Evolutionary conservation across 108 stramenopile species (phyloP).

Genomic region (Epipyxis sp.): DNA sequence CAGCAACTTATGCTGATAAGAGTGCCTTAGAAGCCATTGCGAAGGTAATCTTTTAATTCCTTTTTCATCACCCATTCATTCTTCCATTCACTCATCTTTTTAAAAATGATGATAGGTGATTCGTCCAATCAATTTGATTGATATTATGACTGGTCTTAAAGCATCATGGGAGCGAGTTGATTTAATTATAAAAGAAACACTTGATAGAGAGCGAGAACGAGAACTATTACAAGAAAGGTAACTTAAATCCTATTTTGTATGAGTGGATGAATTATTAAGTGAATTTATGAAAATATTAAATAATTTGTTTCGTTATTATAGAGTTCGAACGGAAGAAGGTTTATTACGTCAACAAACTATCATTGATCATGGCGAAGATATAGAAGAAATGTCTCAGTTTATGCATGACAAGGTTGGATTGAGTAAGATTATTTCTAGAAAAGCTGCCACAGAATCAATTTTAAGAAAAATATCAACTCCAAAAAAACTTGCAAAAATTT

Average conservation of each 20-base stretch:
- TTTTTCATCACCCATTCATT: no score
- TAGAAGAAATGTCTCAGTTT: neutral
- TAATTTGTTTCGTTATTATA: no score
- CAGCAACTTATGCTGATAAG: neutral
- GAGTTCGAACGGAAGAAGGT: neutral
- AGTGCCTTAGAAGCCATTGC: neutral
- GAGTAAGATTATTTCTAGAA: neutral
- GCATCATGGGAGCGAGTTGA: neutral
- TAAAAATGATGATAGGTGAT: no score
- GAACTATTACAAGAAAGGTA: neutral
- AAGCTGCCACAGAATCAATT: neutral
- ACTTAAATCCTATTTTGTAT: no score
- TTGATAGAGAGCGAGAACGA: neutral
- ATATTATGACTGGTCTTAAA: neutral
- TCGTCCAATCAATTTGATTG: neutral
- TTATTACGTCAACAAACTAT: neutral
- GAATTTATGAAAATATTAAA: no score
- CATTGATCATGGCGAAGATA: constrained; percentile 18
- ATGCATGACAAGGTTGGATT: neutral
- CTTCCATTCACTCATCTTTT: no score
- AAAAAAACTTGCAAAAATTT: neutral
- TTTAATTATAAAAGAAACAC: neutral
- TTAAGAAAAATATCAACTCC: neutral
- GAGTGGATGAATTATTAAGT: no score
- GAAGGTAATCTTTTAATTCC: neutral